A percentile compares a stretch with the other conserved stretches of the same genome.
Evolutionary conservation across 1,284 basidiomycete species (phyloP).

Genomic region (Butyriboletus regius): DNA sequence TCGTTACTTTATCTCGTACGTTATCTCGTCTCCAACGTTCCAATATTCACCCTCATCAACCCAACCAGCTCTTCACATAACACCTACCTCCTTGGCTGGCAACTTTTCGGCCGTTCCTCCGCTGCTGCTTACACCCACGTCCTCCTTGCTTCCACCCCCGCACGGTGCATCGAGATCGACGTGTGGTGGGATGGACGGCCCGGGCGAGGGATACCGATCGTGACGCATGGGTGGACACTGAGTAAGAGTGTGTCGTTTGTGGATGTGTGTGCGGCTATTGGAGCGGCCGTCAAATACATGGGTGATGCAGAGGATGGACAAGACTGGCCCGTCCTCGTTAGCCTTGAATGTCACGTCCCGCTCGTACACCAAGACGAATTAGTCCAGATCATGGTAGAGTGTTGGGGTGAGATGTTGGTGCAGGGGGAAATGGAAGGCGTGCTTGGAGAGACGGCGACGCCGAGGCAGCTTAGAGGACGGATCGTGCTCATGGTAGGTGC

Average conservation of each 20-base stretch:
- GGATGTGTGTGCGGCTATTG: slow-evolving; percentile 50
- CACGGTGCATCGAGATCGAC: slow-evolving; percentile 64
- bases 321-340: slow-evolving; percentile 56
- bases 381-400: slow-evolving; percentile 48
- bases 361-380: slow-evolving; percentile 46
- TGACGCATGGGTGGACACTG: slow-evolving; percentile 57
- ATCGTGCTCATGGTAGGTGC: slow-evolving; percentile 50
- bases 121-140: slow-evolving; percentile 53
- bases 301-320: slow-evolving; percentile 13
- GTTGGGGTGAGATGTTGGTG: slow-evolving; percentile 54
- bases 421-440: slow-evolving; percentile 15
- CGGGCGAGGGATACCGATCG: slow-evolving; percentile 41
- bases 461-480: slow-evolving; percentile 45
- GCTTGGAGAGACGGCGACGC: slow-evolving; percentile 34
- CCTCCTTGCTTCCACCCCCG: slow-evolving; percentile 38
- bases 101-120: slow-evolving; percentile 52
- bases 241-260: slow-evolving; percentile 44
- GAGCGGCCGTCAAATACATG: slow-evolving; percentile 32
- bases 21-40: slow-evolving; percentile 1
- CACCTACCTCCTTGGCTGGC: slow-evolving; percentile 57
- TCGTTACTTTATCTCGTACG: slow-evolving; percentile 54
- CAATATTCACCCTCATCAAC: not conserved
- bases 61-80: slow-evolving; percentile 52
- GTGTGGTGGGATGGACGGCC: slow-evolving; percentile 49
- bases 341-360: slow-evolving; percentile 58